Base-by-base conservation (phyloP, 352 stramenopile species). In the Phytophthora niederhauseri region DNA sequence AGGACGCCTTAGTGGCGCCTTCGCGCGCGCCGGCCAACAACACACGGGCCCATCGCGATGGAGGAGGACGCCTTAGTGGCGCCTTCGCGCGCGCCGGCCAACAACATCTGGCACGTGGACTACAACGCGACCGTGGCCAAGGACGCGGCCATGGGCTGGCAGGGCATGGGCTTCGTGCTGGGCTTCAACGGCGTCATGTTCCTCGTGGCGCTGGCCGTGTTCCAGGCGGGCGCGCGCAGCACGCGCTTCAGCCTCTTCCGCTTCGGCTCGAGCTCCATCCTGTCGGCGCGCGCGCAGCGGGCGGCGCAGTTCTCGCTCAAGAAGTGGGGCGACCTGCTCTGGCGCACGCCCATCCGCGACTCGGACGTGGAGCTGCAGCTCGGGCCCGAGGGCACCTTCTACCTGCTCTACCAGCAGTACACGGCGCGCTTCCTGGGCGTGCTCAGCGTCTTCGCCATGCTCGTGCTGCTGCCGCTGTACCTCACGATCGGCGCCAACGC, bases 341-440 rank as follows among this genome's bases (percentile, higher is more conserved):
- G 82, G 82, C 71, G 67, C 67, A 93, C 86, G 49, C 86, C 86
- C 12, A 90, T 94, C 59, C 68, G 85, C 38, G 76, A 80, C 75
- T 87, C 86, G 45, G 76, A 84, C 41, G 73, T 94, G 20, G 86
- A 94, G 75, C 68, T 59, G 26, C 66, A 72, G 48, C 75, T 96
- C 14, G 88, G 88, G 0, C 86, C 87, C 22, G 88, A 96, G 62
- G 84, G 84, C 45, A 90, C 88, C 6, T 96, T 94, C 69, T 96
- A 96, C 65, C 65, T 96, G 61, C 73, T 94, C 26, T 96, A 92
- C 64, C 83, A 94, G 64, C 71, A 92, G 49, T 96, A 96, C 78
- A 82, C 84, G 17, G 76, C 80, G 48, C 80, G 80, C 34, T 77
- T 94, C 15, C 66, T 96, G 41, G 74, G 78, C 2, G 80, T 64